Base-by-base conservation (phyloP, 148 eudicot species). In the Rhododendron ferrugineum region DNA sequence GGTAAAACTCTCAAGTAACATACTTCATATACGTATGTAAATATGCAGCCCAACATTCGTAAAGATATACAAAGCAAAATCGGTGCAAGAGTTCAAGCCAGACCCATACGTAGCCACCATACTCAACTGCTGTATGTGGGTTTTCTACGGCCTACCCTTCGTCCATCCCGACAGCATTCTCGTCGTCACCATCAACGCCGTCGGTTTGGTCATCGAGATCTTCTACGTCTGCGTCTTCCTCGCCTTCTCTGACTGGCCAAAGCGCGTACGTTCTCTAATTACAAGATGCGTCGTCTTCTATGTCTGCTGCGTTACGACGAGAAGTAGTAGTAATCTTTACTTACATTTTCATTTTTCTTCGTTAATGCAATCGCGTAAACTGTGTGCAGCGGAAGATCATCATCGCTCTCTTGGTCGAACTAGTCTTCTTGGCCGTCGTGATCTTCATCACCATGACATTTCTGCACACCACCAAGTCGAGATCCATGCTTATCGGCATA, bases 61-160 rank as follows among this genome's bases (percentile, higher is more conserved):
- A 7, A 86, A 80, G 34, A 94, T 97, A 49, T 86, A 79, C 42
- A 94, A 82, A 88, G 88, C 86, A 22, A 94, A 91, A 88, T 91
- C 98, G 40, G 94, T 93, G 79, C 92, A 91, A 86, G 86, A 88
- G 34, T 97, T 91, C 88, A 93, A 90, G 58, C 86, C 98, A 44
- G 90, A 89, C 46, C 98, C 99, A 15, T 97, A 95, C 54, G 46
- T 97, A 0, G 94, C 92, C 3, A 91, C 94, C 34, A 79, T 92
- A 50, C 82, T 97, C 3, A 95, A 93, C 62, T 95, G 99, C 86
- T 88, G 91, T 9, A 60, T 95, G 88, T 97, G 98, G 98, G 83
- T 91, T 6, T 87, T 97, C 13, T 96, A 97, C 74, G 99, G 96
- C 15, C 88, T 92, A 50, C 99, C 98, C 4, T 75, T 88, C 42